Base-by-base conservation (phyloP, 1,139 yeast genomes). In the Debaryomyces sp. region DNA sequence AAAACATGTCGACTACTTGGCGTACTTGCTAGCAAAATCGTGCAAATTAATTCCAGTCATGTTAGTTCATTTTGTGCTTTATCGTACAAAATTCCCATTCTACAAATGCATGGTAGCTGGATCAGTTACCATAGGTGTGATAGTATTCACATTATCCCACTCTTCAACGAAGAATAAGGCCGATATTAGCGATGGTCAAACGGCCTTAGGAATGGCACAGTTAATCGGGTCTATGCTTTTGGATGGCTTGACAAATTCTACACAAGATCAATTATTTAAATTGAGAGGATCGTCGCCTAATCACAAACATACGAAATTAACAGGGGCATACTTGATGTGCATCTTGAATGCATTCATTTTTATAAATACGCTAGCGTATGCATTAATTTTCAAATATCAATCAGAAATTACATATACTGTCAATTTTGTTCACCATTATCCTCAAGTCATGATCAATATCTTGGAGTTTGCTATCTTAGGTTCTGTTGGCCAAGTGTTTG, bases 1-100 rank as follows among this genome's bases (percentile, higher is more conserved):
- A 53, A 76, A 80, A 46, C 90, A 94, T 62, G 95, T 94, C 40
- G 96, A 90, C 63, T 94, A 89, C 63, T 74, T 94, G 61, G 87
- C 96, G 0, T 86, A 82, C 58, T 78, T 94, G 56, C 77, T 94
- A 53, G 96, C 97, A 35, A 94, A 94, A 64, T 87, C 96, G 45
- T 94, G 99, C 65, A 94, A 94, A 62, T 77, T 94, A 64, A 82
- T 94, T 30, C 99, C 99, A 0, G 96, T 92, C 22, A 85, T 94
- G 87, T 66, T 89, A 32, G 87, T 94, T 2, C 97, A 91, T 61
- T 70, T 86, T 52, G 58, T 84, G n/a, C 63, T 89, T 22, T 94
- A 91, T 68, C 77, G 87, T 36, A 82, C 89, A 6, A 72, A 70
- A 49, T 94, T 89, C 65, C 94, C 97, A 0, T 48, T 70, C 6